Evolutionary conservation across 176 grass and related monocot genomes (phyloP).

Genomic region (Oryza australiensis): DNA sequence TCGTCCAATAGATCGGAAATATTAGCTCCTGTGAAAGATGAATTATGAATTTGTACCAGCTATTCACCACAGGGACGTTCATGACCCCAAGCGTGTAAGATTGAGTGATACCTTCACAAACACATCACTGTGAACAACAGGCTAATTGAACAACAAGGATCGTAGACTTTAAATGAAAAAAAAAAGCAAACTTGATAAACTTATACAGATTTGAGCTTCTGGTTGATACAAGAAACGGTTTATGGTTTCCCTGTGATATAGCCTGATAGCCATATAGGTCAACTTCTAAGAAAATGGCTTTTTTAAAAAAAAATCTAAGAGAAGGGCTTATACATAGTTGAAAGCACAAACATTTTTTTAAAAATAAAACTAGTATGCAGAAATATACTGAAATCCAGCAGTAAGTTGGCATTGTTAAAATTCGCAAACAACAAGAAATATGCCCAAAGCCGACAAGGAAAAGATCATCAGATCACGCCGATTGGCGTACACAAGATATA

Average conservation of each 20-base stretch:
- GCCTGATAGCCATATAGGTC: neutral
- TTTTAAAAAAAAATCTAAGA: neutral
- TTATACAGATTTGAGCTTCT: neutral
- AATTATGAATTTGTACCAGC: slow-evolving; percentile 2
- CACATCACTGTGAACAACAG: neutral
- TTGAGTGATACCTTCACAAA: neutral
- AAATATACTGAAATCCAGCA: slow-evolving; percentile 11
- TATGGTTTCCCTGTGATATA: neutral
- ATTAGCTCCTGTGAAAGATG: slow-evolving; percentile 4
- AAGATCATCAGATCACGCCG: neutral
- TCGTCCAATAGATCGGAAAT: neutral
- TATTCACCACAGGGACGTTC: neutral
- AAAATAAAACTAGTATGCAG: neutral
- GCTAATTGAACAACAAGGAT: neutral
- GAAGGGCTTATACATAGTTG: neutral
- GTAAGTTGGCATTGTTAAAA: neutral
- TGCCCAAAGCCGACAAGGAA: slow-evolving; percentile 11
- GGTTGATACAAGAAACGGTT: neutral
- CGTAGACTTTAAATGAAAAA: slow-evolving; percentile 17
- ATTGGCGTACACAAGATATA: neutral
- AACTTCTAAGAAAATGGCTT: neutral
- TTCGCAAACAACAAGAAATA: neutral
- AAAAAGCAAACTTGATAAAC: neutral
- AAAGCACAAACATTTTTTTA: slow-evolving; percentile 16
- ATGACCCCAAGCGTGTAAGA: neutral